Evolutionary conservation across 2,329 filamentous ascomycete species (phyloP), one percentile per base, ranked within the genome.

Genomic region (Fusarium heterosporum): DNA sequence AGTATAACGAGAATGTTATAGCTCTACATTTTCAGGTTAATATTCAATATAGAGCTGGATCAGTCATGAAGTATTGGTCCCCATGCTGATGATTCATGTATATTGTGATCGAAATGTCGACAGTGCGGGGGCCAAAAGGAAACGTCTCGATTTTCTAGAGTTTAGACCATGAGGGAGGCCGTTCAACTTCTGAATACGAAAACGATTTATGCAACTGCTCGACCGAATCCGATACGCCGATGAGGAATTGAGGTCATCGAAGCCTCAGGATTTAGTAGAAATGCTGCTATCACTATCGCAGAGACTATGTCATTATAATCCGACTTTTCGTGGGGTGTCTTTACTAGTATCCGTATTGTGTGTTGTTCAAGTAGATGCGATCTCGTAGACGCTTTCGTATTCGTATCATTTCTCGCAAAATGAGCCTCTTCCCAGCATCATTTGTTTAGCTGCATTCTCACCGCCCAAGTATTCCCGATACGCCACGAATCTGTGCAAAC

Each of bases 351-450:
- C 29, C 12, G 32, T 34, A 46, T 38, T 19, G 39, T 26, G 53
- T 17, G 22, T 57, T 46, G 36, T 45, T 17, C 8, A 22, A 17
- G 19, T 29, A 17, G 19, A 57, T 45, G 34, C 16, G 26, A 17
- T 46, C 51, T 71, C 69, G 69, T 72, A 61, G 52, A 57, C 71
- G 71, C 69, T 56, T 76, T 75, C 74, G 74, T 75, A 75, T 75
- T 75, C 74, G 74, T 74, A 74, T 72, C 55, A 29, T 39, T 50
- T 58, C 49, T 68, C 64, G 61, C 54, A 63, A 66, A 64, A 61
- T 53, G 47, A 43, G 42, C 47, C 63, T 61, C 52, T 51, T 53
- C 47, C 25, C 36, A 36, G 57, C 39, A 63, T 58, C 42, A 63
- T 34, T 53, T 45, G 25, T 40, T 41, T 45, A 61, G 51, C 59